These are phyloP conservation scores for Paecilomyces sp. DNA, from an alignment of 2,329 filamentous ascomycete genomes.

Conservation along the genomic window DNA sequence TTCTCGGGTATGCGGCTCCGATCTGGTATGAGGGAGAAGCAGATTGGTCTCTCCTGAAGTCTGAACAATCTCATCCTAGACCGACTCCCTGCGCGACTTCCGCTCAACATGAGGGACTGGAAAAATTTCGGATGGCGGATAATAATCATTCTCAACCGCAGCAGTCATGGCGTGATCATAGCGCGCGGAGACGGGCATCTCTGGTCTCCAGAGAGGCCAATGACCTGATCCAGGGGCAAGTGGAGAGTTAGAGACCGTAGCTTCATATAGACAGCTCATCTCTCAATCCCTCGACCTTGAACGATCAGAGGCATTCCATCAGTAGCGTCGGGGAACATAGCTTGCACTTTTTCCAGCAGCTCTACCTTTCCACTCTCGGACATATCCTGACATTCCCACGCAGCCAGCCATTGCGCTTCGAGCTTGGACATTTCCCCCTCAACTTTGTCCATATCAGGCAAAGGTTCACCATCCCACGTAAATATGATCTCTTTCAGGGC, in stretches of 20 bases:
- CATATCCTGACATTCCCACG: conserved; percentile 16
- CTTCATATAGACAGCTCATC: not conserved
- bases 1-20: not conserved
- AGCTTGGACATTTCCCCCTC: conserved; percentile 16
- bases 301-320: not conserved
- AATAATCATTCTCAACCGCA: not conserved
- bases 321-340: conserved; percentile 17
- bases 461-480: conserved; percentile 30
- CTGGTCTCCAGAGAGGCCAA: not conserved
- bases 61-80: not conserved
- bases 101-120: not conserved
- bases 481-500: conserved; percentile 18
- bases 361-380: conserved; percentile 11
- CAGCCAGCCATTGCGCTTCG: conserved; percentile 21
- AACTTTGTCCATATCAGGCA: conserved; percentile 24
- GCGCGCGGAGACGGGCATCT: not conserved
- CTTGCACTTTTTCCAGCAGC: conserved; percentile 21
- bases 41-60: not conserved
- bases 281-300: not conserved
- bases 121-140: not conserved
- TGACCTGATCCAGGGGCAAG: not conserved
- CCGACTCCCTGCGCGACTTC: not conserved
- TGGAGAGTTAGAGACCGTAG: not conserved
- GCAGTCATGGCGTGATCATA: not conserved
- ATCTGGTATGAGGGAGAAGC: not conserved